Conservation (phyloP, 108 stramenopile genomes). For the Seminavis robusta region DNA sequence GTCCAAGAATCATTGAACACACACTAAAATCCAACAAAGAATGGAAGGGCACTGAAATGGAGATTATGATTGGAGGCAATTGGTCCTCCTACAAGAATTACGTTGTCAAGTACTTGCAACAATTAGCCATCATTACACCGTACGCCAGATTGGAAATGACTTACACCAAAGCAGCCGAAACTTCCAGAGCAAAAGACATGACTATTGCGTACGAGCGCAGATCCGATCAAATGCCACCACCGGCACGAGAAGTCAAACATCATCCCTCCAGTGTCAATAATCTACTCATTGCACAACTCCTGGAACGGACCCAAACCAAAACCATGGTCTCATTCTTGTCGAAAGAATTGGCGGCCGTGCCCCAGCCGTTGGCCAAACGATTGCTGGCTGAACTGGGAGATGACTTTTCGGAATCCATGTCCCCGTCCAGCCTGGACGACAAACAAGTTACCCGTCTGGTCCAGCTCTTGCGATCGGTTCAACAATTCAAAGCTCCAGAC, state of each 20-base stretch:
- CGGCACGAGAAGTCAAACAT: conserved; percentile 88
- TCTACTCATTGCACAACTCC: conserved; percentile 88
- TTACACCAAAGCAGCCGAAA: conserved; percentile 57
- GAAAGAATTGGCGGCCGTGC: conserved; percentile 69
- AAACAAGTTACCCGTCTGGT: conserved; percentile 81
- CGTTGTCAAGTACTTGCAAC: conserved; percentile 90
- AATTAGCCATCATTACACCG: conserved; percentile 96
- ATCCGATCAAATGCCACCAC: conserved; percentile 88
- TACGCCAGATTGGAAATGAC: conserved; percentile 81
- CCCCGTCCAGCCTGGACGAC: conserved; percentile 46
- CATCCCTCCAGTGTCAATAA: conserved; percentile 94
- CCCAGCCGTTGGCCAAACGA: conserved; percentile 49
- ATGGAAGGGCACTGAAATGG: conserved; percentile 86
- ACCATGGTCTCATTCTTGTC: conserved; percentile 75
- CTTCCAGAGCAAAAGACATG: conserved; percentile 63
- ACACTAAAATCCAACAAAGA: conserved; percentile 53
- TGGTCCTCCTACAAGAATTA: conserved; percentile 90
- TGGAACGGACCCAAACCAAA: conserved; percentile 69
- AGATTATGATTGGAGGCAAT: conserved; percentile 86
- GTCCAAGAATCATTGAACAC: conserved; percentile 80
- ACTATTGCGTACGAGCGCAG: conserved; percentile 69
- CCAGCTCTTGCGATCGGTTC: conserved; percentile 73
- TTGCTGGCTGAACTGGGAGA: conserved; percentile 61
- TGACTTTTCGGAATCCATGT: conserved; percentile 41
- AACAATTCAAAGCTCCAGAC: conserved; percentile 88